Evolutionary conservation across 2,329 filamentous ascomycete species (phyloP).

Genomic region (Apiospora phragmitis): DNA sequence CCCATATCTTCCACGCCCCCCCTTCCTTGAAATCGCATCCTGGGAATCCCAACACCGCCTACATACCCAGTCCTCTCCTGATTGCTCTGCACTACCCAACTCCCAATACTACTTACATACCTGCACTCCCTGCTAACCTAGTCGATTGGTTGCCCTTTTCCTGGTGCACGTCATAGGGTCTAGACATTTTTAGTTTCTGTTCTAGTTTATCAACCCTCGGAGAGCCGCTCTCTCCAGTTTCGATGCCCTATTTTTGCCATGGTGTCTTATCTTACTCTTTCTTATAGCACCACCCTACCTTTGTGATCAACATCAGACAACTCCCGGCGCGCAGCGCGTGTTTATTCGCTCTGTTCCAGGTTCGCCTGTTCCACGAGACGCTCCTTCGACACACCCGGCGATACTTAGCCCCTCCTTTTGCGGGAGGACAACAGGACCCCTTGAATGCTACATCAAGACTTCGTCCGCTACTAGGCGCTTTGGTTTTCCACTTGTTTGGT

Average conservation of each 20-base stretch:
- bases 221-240: not conserved
- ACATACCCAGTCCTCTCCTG: not conserved
- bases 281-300: not conserved
- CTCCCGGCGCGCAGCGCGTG: not conserved
- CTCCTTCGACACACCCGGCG: not conserved
- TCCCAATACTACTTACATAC: not conserved
- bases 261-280: not conserved
- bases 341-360: not conserved
- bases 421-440: conserved; percentile 7
- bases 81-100: not conserved
- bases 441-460: conserved; percentile 3
- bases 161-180: conserved; percentile 2
- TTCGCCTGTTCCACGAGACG: conserved; percentile 1
- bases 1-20: conserved; percentile 4
- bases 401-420: conserved; percentile 1
- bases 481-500: not conserved
- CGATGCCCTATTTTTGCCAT: not conserved
- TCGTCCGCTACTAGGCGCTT: conserved; percentile 5
- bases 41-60: not conserved
- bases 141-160: not conserved
- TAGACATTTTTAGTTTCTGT: not conserved
- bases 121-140: conserved; percentile 6
- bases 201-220: conserved; percentile 1
- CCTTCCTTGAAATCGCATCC: conserved; percentile 1
- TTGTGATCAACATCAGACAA: not conserved